phyloP scores from a whole-genome alignment of 2,329 filamentous ascomycete species.

The Pezicula neosporulosa region DNA sequence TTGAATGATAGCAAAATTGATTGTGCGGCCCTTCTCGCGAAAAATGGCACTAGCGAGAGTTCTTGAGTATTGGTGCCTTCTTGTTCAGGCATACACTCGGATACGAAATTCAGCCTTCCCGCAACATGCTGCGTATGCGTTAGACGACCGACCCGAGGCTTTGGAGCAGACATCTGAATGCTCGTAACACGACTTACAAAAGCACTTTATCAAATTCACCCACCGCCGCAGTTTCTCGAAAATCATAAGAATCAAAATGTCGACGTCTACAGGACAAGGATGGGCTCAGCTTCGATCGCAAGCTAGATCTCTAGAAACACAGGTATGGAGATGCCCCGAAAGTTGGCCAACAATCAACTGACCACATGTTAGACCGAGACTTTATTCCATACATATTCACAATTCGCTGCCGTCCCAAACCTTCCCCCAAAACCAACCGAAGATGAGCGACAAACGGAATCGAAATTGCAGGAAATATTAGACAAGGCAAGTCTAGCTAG shows the following conservation, averaged over 20 bases:
- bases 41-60: no score
- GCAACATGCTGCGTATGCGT: no score
- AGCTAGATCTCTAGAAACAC: slow-evolving; percentile 81
- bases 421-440: slow-evolving; percentile 81
- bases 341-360: slow-evolving; percentile 7
- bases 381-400: slow-evolving; percentile 81
- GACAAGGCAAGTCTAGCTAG: slow-evolving; percentile 59
- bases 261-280: slow-evolving; percentile 40
- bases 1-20: background rate
- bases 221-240: background rate
- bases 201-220: no score
- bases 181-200: background rate
- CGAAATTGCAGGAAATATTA: slow-evolving; percentile 78
- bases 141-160: background rate
- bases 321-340: slow-evolving; percentile 53
- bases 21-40: background rate
- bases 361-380: slow-evolving; percentile 67
- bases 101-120: background rate
- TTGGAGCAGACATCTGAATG: background rate
- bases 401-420: slow-evolving; percentile 77
- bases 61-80: no score
- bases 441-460: slow-evolving; percentile 77
- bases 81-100: background rate
- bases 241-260: slow-evolving; percentile 4
- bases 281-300: slow-evolving; percentile 96